Base-by-base conservation (phyloP, 495 filamentous ascomycete species). In the Schizothecium vesticola region DNA sequence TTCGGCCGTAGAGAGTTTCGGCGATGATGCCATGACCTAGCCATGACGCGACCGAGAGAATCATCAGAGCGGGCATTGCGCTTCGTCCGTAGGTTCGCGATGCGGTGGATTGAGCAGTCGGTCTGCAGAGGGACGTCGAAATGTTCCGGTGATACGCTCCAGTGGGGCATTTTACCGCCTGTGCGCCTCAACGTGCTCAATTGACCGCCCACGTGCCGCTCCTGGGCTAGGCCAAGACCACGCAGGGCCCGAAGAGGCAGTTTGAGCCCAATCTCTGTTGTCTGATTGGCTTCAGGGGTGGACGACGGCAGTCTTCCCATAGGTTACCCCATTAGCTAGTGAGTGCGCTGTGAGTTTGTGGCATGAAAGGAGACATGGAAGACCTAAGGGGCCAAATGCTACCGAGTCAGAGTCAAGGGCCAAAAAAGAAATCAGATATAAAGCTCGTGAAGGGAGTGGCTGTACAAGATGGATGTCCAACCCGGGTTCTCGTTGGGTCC, bases 221-320 rank as follows among this genome's bases (percentile, higher is more conserved):
- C 28, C 0, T 10, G 28, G 9, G 28, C 28, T 8, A 8, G 28
- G 69, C 72, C 65, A 69, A 69, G 65, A 36, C 22, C 2, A 24
- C 21, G 23, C 56, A 65, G 25, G 25, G 22, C 12, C 65, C 22
- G 69, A 75, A 73, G 66, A 69, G 71, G 73, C 69, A 75, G 69
- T 73, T 75, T 71, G 70, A 56, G 71, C 33, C 36, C 29, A 36
- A 65, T 71, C 73, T 31, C 19, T 25, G 56, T 11, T n/a, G 12
- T 57, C 21, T 68, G 64, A 71, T 70, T 70, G 66, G 70, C 33
- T n/a, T n/a, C 19, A 28, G 7, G 13, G 4, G 13, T 8, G 7
- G 28, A 21, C 43, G 43, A 36, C 9, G 31, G 31, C 31, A 29
- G 8, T 29, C 28, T 29, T 36, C 21, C 19, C 28, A 51, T 29